These are phyloP conservation scores for Talaromyces albobiverticillius DNA, from an alignment of 2,329 filamentous ascomycete species.

Conservation along the genomic window DNA sequence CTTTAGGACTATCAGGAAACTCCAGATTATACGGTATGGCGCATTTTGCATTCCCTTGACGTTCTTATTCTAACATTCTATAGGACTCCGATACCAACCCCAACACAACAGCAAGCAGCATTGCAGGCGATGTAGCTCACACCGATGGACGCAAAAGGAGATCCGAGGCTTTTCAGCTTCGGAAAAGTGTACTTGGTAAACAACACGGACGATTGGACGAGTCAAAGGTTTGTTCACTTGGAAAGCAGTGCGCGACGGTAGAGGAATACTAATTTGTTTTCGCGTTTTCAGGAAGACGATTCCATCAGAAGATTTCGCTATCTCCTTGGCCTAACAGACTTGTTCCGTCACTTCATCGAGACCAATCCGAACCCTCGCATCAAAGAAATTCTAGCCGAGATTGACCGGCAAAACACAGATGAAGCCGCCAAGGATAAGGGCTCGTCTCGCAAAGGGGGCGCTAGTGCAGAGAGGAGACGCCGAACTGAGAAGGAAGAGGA, in stretches of 20 bases:
- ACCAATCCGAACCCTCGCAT: conserved; percentile 94
- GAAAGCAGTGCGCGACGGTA: neutral
- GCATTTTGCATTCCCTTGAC: neutral
- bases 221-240: conserved; percentile 67
- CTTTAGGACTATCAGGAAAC: conserved; percentile 55
- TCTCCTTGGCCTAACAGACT: conserved; percentile 86
- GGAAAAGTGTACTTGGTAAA: conserved; percentile 89
- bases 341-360: conserved; percentile 99
- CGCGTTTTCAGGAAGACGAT: conserved; percentile 72
- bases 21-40: conserved; percentile 54
- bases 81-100: conserved; percentile 65
- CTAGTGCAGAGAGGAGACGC: conserved; percentile 71
- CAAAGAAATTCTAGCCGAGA: conserved; percentile 88
- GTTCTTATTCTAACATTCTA: conserved; percentile 1
- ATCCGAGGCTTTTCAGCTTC: conserved; percentile 82
- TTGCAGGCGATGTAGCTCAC: conserved; percentile 67
- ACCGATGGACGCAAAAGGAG: conserved; percentile 79
- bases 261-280: conserved; percentile 2
- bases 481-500: conserved; percentile 98
- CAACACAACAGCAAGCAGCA: conserved; percentile 75
- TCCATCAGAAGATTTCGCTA: conserved; percentile 93
- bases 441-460: conserved; percentile 77
- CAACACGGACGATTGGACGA: conserved; percentile 91
- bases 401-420: conserved; percentile 85
- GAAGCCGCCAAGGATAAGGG: conserved; percentile 66